These are phyloP conservation scores for Stephania japonica DNA, from an alignment of 164 flowering plant species.

Conservation along the genomic window DNA sequence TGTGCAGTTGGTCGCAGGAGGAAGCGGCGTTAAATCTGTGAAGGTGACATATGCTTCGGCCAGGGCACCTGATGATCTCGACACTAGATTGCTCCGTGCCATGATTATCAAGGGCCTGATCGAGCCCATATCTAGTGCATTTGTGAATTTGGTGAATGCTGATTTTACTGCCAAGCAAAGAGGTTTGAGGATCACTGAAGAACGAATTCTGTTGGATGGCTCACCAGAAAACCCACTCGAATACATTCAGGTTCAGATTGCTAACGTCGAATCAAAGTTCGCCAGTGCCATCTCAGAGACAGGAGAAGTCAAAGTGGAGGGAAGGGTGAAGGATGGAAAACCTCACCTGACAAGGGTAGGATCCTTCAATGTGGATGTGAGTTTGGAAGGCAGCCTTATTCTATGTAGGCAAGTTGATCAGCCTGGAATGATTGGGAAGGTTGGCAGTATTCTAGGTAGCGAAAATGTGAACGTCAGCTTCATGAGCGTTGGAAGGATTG, in stretches of 20 bases:
- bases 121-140: constrained; percentile 75
- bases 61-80: constrained; percentile 86
- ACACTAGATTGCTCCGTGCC: constrained; percentile 90
- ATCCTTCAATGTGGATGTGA: constrained; percentile 82
- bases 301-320: constrained; percentile 80
- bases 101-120: constrained; percentile 89
- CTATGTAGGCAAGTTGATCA: constrained; percentile 94
- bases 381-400: constrained; percentile 77
- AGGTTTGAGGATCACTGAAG: constrained; percentile 73
- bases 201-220: constrained; percentile 56
- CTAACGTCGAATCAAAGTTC: constrained; percentile 79
- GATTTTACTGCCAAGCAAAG: constrained; percentile 88
- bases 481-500: constrained; percentile 81
- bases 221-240: constrained; percentile 84
- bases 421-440: constrained; percentile 83
- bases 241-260: constrained; percentile 66
- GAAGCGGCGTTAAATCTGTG: constrained; percentile 75
- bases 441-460: constrained; percentile 67
- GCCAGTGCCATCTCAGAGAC: constrained; percentile 82
- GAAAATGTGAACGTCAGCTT: constrained; percentile 81
- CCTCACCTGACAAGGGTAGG: constrained; percentile 88
- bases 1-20: constrained; percentile 82
- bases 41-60: constrained; percentile 75
- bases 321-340: constrained; percentile 72
- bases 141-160: constrained; percentile 84